phyloP scores from a whole-genome alignment of 192 early-diverging fungal species.

The Mortierella antarctica region DNA sequence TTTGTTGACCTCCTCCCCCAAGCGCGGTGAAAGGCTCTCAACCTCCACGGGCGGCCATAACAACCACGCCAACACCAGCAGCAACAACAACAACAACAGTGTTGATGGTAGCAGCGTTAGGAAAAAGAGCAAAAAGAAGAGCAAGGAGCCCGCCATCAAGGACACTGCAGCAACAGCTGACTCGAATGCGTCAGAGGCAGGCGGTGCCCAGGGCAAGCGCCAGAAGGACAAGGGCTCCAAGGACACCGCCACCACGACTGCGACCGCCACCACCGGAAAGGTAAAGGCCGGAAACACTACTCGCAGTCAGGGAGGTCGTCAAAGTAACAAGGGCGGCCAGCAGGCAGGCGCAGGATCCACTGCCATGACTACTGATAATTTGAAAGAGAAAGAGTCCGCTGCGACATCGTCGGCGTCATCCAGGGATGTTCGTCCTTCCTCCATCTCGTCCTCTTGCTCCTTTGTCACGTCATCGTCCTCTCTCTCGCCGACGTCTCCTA shows the following conservation, averaged over 20 bases:
- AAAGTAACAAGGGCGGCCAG: not conserved
- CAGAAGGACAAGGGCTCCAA: conserved; percentile 5
- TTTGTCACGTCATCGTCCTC: conserved; percentile 38
- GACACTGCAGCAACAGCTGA: not conserved
- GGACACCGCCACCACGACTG: not conserved
- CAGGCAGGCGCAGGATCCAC: not conserved
- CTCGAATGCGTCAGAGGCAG: not conserved
- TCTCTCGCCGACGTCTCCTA: conserved; percentile 21
- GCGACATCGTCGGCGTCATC: not conserved
- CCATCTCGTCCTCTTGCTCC: conserved; percentile 30
- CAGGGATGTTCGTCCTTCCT: conserved; percentile 20
- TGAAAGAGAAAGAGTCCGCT: not conserved
- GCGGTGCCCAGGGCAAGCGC: not conserved
- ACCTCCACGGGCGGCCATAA: not conserved
- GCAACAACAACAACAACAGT: conserved; percentile 13
- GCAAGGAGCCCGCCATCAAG: conserved; percentile 19
- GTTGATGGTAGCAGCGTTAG: not conserved
- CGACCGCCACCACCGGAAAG: not conserved
- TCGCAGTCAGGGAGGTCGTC: conserved; percentile 5
- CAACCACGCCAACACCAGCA: conserved; percentile 17
- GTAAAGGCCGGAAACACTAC: not conserved
- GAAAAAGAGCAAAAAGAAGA: conserved; percentile 23
- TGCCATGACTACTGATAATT: not conserved
- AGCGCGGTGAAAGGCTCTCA: conserved; percentile 36
- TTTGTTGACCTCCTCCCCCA: conserved; percentile 15